Evolutionary conservation across 495 filamentous ascomycete species (phyloP).

Genomic region (Cryomyces antarcticus): DNA sequence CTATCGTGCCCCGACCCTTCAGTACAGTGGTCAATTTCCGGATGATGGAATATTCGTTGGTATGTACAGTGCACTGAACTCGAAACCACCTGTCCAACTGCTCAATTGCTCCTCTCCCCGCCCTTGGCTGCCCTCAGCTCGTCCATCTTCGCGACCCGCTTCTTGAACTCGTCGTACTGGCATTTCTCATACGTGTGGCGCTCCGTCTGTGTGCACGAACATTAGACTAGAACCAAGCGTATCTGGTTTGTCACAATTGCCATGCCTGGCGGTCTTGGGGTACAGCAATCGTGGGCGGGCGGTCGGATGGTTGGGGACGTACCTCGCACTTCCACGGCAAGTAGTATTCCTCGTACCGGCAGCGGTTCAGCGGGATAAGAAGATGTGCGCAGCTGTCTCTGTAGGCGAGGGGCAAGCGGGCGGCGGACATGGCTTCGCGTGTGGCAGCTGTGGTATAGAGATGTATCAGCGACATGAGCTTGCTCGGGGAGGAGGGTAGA

Average conservation of each 20-base stretch:
- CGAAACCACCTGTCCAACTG: too few relatives aligned
- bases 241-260: too few relatives aligned
- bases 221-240: neutral
- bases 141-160: conserved; percentile 94
- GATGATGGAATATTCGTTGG: too few relatives aligned
- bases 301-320: conserved; percentile 15
- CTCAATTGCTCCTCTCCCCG: conserved; percentile 67
- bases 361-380: conserved; percentile 85
- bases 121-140: conserved; percentile 77
- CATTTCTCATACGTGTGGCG: conserved; percentile 96
- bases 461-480: neutral
- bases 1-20: too few relatives aligned
- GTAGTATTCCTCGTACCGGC: conserved; percentile 80
- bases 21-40: too few relatives aligned
- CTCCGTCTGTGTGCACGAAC: conserved; percentile 44
- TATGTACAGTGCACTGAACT: too few relatives aligned
- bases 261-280: too few relatives aligned
- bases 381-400: conserved; percentile 88
- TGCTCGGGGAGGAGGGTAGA: too few relatives aligned
- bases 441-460: conserved; percentile 31
- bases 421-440: conserved; percentile 79
- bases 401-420: conserved; percentile 72
- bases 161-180: conserved; percentile 97
- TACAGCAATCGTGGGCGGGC: too few relatives aligned
- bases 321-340: conserved; percentile 97